phyloP scores from a whole-genome alignment of 352 stramenopile species.

The Labyrinthula sp. region DNA sequence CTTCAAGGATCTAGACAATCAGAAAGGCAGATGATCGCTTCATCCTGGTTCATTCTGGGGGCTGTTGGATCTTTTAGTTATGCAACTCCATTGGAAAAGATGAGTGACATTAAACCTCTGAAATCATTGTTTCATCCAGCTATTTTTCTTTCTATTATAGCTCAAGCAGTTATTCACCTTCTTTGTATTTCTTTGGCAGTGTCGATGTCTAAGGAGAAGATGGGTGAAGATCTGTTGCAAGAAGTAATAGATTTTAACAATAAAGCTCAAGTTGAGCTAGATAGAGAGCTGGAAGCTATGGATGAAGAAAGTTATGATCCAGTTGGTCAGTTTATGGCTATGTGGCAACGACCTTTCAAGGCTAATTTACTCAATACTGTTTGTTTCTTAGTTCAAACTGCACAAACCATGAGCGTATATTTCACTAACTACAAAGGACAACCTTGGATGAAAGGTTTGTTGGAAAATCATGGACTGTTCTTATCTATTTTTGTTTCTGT shows the following conservation, averaged over 20 bases:
- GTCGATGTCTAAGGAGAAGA: conserved; percentile 66
- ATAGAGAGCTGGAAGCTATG: conserved; percentile 14
- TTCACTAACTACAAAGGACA: conserved; percentile 26
- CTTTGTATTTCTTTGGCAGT: conserved; percentile 69
- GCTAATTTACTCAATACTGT: conserved; percentile 27
- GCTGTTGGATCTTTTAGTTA: conserved; percentile 57
- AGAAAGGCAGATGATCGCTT: conserved; percentile 70
- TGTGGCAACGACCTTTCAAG: conserved; percentile 24
- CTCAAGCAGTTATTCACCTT: conserved; percentile 85
- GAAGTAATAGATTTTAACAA: conserved; percentile 28
- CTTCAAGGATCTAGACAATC: conserved; percentile 94
- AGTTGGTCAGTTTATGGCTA: conserved; percentile 20
- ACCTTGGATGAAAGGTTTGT: conserved; percentile 22
- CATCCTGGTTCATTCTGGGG: conserved; percentile 46
- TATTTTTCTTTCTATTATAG: conserved; percentile 72
- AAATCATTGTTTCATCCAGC: conserved; percentile 77
- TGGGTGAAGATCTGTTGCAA: conserved; percentile 31
- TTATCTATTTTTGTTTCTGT: conserved; percentile 19
- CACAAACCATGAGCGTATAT: conserved; percentile 20
- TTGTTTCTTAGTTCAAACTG: conserved; percentile 22
- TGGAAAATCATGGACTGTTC: conserved; percentile 21
- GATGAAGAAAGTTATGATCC: conserved; percentile 10
- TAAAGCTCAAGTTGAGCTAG: conserved; percentile 7
- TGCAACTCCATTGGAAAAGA: conserved; percentile 68
- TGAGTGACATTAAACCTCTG: conserved; percentile 72